A percentile compares a stretch with the other conserved stretches of the same genome.
These are phyloP conservation scores for Aurinia saxatilis DNA, from an alignment of 345 rosid species.

Conservation along the genomic window DNA sequence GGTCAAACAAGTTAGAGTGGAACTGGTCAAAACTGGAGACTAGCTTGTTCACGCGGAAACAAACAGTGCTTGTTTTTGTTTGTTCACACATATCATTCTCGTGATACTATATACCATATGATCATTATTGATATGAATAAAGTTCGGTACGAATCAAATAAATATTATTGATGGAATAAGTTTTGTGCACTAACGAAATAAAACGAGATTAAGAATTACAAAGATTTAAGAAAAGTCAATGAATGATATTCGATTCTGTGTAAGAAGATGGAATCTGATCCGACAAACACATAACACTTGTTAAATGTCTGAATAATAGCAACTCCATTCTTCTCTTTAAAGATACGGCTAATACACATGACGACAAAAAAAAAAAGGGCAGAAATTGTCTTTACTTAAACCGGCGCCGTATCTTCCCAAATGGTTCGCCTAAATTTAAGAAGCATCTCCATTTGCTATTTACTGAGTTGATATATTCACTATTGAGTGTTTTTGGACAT, in stretches of 20 bases:
- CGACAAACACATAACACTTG: slow-evolving; percentile 23
- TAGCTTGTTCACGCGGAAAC: slow-evolving; percentile 22
- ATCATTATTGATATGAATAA: neutral
- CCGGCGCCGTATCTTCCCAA: neutral
- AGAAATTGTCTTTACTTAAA: neutral
- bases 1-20: slow-evolving; percentile 11
- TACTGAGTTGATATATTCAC: too few species aligned
- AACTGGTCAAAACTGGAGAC: slow-evolving; percentile 23
- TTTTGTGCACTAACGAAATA: slow-evolving; percentile 12
- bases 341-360: neutral
- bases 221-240: slow-evolving; percentile 16
- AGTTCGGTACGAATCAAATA: neutral
- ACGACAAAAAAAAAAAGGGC: neutral
- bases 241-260: slow-evolving; percentile 16
- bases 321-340: slow-evolving; percentile 10
- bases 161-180: slow-evolving; percentile 10
- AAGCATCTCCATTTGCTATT: too few species aligned
- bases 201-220: neutral
- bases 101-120: neutral
- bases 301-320: slow-evolving; percentile 24
- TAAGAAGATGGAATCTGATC: slow-evolving; percentile 25
- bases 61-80: neutral
- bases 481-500: too few species aligned
- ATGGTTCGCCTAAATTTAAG: too few species aligned
- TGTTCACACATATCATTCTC: neutral